Base-by-base conservation (phyloP, 2,329 filamentous ascomycete species). In the Sporothrix dimorphospora region DNA sequence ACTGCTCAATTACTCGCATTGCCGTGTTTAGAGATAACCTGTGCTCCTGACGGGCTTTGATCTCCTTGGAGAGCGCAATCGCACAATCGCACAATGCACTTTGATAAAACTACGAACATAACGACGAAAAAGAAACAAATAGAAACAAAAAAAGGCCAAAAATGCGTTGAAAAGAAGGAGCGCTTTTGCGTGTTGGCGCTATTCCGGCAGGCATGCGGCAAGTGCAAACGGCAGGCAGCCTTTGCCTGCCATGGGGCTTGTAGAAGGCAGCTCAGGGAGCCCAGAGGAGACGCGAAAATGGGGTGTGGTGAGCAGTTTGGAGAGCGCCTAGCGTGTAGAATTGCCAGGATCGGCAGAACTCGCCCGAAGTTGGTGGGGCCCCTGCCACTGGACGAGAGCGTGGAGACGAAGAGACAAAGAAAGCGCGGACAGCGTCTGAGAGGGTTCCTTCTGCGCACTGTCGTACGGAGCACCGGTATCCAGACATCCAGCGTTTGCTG, bases 341-440 rank as follows among this genome's bases (percentile, higher is more conserved):
- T 34, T 38, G 55, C 67, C 63, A 69, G 45, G 57, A 61, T 74
- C 73, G 73, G 73, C 73, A 74, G 47, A 72, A 72, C 66, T 72
- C 63, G 69, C 59, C 73, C 73, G 73, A 74, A 47, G 42, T 21
- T 9, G 40, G 70, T 68, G 51, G 67, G 71, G 34, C 24, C 30
- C 30, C 55, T 61, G 34, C 57, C 57, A 42, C 34, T 24, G 45
- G n/a, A 5, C 19, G 11, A 69, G 34, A 7, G n/a, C 6, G 45
- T 27, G 38, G n/a, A n/a, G 16, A 21, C 24, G 11, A 21, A 61
- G 7, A 59, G 55, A 14, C 51, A 21, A 59, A 5, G 59, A 24
- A 65, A 38, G 59, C 38, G 59, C 9, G 55, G 19, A 30, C 55
- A 19, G n/a, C n/a, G n/a, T n/a, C n/a, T n/a, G n/a, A n/a, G 55